Percentiles rank a stretch among this genome's conserved stretches.
phyloP scores from a whole-genome alignment of 2,329 filamentous ascomycete species.

The Colletotrichum tropicale region DNA sequence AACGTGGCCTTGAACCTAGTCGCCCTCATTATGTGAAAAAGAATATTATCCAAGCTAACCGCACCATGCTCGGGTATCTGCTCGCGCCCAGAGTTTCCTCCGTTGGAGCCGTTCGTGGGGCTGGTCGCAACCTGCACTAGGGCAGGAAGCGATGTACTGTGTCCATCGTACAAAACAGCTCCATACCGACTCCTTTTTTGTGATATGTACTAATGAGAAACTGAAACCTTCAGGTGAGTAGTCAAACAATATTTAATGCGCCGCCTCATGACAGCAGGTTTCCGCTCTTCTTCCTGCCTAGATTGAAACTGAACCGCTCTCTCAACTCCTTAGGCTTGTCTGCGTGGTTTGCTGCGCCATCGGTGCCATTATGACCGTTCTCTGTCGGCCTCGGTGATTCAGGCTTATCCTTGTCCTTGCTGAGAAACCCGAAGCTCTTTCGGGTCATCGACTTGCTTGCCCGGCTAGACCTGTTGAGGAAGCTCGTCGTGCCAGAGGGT shows the following conservation, averaged over 20 bases:
- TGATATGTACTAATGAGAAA: conserved; percentile 13
- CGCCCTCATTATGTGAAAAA: conserved; percentile 3
- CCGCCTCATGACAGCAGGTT: conserved; percentile 32
- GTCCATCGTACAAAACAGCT: background rate
- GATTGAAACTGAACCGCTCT: conserved; percentile 68
- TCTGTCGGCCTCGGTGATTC: conserved; percentile 27
- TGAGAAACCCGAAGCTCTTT: conserved; percentile 73
- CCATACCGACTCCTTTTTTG: conserved; percentile 1
- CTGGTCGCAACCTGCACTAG: background rate
- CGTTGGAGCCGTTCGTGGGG: background rate
- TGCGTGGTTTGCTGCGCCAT: conserved; percentile 28
- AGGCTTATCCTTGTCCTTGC: conserved; percentile 52
- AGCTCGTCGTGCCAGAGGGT: conserved; percentile 44
- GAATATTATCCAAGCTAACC: conserved; percentile 17
- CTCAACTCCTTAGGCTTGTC: conserved; percentile 59
- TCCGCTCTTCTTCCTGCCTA: conserved; percentile 75
- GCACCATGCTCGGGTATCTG: conserved; percentile 19
- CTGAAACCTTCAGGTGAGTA: background rate
- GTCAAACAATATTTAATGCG: background rate
- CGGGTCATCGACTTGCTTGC: conserved; percentile 81
- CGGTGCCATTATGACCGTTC: conserved; percentile 31
- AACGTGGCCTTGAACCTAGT: background rate
- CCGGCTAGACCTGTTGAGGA: conserved; percentile 70
- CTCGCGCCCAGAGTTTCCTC: background rate
- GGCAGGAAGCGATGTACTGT: background rate